Conservation (phyloP, 768 basidiomycete genomes). For the Hydnum rufescens region DNA sequence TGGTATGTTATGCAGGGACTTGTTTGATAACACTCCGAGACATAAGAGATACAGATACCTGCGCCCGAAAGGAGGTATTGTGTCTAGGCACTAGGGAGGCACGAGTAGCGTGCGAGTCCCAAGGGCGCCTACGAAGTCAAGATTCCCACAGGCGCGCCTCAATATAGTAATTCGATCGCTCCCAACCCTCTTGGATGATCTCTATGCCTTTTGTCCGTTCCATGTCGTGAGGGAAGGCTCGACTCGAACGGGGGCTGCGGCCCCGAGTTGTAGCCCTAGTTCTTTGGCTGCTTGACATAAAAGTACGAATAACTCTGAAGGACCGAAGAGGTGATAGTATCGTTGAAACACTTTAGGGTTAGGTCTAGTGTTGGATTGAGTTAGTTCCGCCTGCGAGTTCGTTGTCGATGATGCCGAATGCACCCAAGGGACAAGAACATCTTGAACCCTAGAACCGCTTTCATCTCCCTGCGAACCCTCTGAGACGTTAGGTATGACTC, state of each 20-base stretch:
- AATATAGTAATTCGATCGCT: slow-evolving; percentile 74
- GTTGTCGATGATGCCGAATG: slow-evolving; percentile 18
- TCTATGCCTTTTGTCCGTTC: slow-evolving; percentile 29
- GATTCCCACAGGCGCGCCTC: slow-evolving; percentile 46
- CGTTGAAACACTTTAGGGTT: slow-evolving; percentile 41
- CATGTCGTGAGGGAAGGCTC: not conserved
- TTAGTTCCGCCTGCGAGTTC: not conserved
- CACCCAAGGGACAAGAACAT: slow-evolving; percentile 87
- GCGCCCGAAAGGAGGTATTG: no score
- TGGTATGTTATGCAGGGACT: no score
- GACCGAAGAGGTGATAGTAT: slow-evolving; percentile 90
- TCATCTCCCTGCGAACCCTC: no score
- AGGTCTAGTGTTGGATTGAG: not conserved
- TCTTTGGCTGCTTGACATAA: slow-evolving; percentile 40
- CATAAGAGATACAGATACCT: no score
- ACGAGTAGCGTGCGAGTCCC: no score
- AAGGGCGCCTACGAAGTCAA: no score
- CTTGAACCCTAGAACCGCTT: slow-evolving; percentile 27
- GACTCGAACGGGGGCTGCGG: slow-evolving; percentile 8
- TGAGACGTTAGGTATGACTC: slow-evolving; percentile 28
- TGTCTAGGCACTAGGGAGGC: no score
- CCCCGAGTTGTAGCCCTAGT: slow-evolving; percentile 34
- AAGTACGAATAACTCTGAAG: slow-evolving; percentile 52
- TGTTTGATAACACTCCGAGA: no score
- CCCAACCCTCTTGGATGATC: slow-evolving; percentile 61